Conservation (phyloP, 768 basidiomycete genomes). For the Clitopilus hobsonii region DNA sequence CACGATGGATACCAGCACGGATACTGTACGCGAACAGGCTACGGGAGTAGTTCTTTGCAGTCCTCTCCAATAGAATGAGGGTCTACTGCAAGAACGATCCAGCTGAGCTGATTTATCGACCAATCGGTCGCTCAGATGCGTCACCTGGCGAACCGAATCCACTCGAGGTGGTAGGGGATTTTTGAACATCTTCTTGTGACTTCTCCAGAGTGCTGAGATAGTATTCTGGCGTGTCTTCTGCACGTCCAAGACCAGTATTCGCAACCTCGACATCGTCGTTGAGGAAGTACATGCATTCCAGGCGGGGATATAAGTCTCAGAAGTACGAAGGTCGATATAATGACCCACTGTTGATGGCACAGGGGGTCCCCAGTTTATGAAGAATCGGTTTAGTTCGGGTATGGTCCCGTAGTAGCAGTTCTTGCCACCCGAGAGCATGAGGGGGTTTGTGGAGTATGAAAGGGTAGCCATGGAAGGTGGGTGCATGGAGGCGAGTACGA, state of each 20-base stretch:
- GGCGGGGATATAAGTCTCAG: background rate
- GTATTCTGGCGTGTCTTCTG: constrained; percentile 27
- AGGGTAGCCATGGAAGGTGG: constrained; percentile 62
- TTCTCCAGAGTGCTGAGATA: constrained; percentile 22
- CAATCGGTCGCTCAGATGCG: background rate
- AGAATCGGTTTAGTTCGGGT: constrained; percentile 33
- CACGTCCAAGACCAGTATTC: constrained; percentile 12
- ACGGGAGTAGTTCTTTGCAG: background rate
- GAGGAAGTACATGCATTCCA: constrained; percentile 47
- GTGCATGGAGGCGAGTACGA: constrained; percentile 63
- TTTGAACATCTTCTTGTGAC: background rate
- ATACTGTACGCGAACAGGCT: constrained; percentile 41
- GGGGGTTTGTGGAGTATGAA: constrained; percentile 51
- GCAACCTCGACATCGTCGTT: constrained; percentile 36
- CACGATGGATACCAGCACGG: constrained; percentile 48
- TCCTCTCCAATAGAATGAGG: background rate
- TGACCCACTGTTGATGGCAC: constrained; percentile 26
- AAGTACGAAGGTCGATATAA: background rate
- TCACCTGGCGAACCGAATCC: background rate
- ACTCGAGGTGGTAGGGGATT: background rate
- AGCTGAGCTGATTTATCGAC: no score
- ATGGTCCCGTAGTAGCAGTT: constrained; percentile 37
- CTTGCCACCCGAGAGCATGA: constrained; percentile 52
- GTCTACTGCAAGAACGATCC: background rate
- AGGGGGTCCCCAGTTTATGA: constrained; percentile 33